phyloP scores from a whole-genome alignment of 345 rosid species.

The Carallia pectinifolia region DNA sequence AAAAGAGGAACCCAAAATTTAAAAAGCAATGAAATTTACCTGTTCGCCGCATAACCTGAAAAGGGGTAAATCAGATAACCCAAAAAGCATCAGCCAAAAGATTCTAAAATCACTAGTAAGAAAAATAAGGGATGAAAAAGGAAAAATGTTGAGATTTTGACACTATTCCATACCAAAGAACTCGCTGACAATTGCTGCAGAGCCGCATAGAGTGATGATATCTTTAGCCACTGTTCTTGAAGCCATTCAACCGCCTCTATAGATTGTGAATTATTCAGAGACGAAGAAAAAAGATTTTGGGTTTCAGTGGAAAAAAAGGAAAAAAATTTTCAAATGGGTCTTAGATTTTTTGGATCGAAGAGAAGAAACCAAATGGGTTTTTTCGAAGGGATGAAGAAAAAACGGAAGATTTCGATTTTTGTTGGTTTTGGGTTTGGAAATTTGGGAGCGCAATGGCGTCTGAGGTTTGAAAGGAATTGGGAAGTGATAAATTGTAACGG shows the following conservation, averaged over 20 bases:
- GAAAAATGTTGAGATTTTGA: not conserved
- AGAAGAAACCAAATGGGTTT: too few species aligned
- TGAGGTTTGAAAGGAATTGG: too few species aligned
- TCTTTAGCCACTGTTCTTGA: slow-evolving; percentile 76
- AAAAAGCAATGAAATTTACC: slow-evolving; percentile 37
- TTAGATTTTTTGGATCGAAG: too few species aligned
- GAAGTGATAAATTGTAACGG: too few species aligned
- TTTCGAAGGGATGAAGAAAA: too few species aligned
- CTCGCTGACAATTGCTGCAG: slow-evolving; percentile 96
- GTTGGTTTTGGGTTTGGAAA: too few species aligned
- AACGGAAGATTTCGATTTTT: too few species aligned
- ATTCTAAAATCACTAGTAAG: not conserved
- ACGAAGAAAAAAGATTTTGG: too few species aligned
- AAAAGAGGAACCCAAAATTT: not conserved
- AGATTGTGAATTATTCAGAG: too few species aligned
- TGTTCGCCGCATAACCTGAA: slow-evolving; percentile 97
- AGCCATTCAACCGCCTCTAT: slow-evolving; percentile 40
- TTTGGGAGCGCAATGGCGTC: too few species aligned
- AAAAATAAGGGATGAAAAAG: not conserved
- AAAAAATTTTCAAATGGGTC: too few species aligned
- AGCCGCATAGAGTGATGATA: slow-evolving; percentile 93
- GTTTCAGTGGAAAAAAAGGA: too few species aligned
- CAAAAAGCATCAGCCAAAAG: slow-evolving; percentile 12
- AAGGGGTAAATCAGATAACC: slow-evolving; percentile 2
- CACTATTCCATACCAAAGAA: slow-evolving; percentile 59